Evolutionary conservation across 345 rosid species (phyloP).

Genomic region (Eucalyptus melliodora): DNA sequence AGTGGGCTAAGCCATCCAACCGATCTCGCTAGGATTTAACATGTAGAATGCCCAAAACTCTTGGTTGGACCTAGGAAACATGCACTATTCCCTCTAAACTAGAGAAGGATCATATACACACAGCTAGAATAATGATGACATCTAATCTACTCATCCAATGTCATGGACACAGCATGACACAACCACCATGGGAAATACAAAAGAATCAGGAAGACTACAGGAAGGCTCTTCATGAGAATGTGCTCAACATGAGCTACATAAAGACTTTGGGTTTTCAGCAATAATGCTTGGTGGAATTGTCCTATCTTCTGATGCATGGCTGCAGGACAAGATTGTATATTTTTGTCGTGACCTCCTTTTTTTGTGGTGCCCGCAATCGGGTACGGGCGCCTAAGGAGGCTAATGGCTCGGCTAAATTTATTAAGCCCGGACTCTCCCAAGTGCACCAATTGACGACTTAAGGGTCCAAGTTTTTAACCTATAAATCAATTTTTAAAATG

Average conservation of each 20-base stretch:
- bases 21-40: too few species aligned
- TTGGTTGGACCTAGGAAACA: too few species aligned
- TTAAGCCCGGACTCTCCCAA: too few species aligned
- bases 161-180: neutral
- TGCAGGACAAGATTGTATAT: neutral
- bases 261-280: constrained; percentile 64
- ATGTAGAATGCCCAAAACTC: too few species aligned
- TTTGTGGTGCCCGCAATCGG: too few species aligned
- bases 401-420: too few species aligned
- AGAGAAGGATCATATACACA: neutral
- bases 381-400: too few species aligned
- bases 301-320: constrained; percentile 86
- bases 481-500: too few species aligned
- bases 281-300: constrained; percentile 71
- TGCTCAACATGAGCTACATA: constrained; percentile 78
- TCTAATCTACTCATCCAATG: neutral
- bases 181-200: neutral
- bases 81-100: neutral
- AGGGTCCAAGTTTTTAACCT: too few species aligned
- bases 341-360: too few species aligned
- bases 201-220: constrained; percentile 28
- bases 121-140: neutral
- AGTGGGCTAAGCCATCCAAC: too few species aligned
- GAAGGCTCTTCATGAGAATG: constrained; percentile 92
- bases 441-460: too few species aligned